A percentile compares a stretch with the other conserved stretches of the same genome.
phyloP scores from a whole-genome alignment of 1,284 basidiomycete genomes.

The Chalciporus piperatoides region DNA sequence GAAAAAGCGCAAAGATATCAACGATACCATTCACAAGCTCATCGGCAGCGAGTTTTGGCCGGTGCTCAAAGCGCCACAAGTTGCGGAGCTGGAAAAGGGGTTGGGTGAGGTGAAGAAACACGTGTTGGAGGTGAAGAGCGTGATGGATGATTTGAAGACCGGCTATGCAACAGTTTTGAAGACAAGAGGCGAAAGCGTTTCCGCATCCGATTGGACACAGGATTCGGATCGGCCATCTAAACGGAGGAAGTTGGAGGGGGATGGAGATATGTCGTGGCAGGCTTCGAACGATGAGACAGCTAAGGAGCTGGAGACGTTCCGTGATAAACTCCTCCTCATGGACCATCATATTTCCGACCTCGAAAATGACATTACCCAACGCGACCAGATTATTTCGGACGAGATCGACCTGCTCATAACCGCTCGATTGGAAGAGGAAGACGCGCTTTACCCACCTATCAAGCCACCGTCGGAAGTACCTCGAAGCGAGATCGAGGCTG shows the following conservation, averaged over 20 bases:
- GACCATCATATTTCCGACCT: slow-evolving; percentile 39
- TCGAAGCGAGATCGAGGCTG: slow-evolving; percentile 24
- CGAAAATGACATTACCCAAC: slow-evolving; percentile 43
- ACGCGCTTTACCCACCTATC: slow-evolving; percentile 20
- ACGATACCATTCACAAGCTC: slow-evolving; percentile 26
- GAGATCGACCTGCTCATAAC: slow-evolving; percentile 41
- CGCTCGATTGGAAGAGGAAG: slow-evolving; percentile 33
- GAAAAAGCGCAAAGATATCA: slow-evolving; percentile 31
- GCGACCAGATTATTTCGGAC: slow-evolving; percentile 34
- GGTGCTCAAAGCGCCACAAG: slow-evolving; percentile 23
- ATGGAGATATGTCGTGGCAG: slow-evolving; percentile 1
- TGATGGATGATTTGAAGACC: slow-evolving; percentile 25
- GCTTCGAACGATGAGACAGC: slow-evolving; percentile 11
- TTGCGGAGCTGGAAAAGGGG: slow-evolving; percentile 26
- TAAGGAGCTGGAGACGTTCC: slow-evolving; percentile 36
- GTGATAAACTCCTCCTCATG: slow-evolving; percentile 38
- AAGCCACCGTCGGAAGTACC: slow-evolving; percentile 14
- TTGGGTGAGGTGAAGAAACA: slow-evolving; percentile 28
- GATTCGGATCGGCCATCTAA: slow-evolving; percentile 35
- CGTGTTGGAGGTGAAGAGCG: slow-evolving; percentile 24
- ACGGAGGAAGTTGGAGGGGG: slow-evolving; percentile 36
- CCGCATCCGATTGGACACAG: slow-evolving; percentile 8
- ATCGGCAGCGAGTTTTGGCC: slow-evolving; percentile 31
- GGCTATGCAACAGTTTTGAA: slow-evolving; percentile 25
- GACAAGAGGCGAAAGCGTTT: slow-evolving; percentile 3